Conservation (phyloP, 495 filamentous ascomycete species). For the Haplographium delicatum region DNA sequence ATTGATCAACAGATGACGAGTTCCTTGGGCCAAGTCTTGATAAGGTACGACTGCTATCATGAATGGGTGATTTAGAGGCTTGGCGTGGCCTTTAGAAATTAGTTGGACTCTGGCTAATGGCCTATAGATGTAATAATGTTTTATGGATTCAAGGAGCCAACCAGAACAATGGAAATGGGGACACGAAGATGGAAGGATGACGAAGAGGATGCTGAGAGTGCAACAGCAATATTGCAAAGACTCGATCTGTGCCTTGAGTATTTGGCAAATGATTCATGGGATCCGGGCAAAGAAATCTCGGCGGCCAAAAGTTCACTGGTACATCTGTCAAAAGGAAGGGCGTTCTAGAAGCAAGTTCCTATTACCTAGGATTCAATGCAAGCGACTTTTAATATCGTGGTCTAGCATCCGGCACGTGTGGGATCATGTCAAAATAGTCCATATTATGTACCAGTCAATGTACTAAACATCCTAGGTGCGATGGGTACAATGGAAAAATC, state of each 20-base stretch:
- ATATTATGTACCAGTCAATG: too few relatives aligned
- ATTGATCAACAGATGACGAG: constrained; percentile 84
- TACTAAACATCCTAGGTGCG: neutral
- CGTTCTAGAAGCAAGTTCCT: constrained; percentile 18
- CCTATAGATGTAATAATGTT: constrained; percentile 82
- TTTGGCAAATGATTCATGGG: too few relatives aligned
- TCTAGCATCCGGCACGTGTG: neutral
- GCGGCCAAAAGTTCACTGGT: constrained; percentile 20
- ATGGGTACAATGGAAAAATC: constrained; percentile 10
- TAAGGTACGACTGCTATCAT: constrained; percentile 54
- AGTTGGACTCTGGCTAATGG: too few relatives aligned
- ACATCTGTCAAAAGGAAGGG: constrained; percentile 19
- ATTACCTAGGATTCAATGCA: constrained; percentile 3
- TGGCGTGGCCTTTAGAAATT: neutral
- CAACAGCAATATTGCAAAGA: neutral
- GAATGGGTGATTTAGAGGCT: too few relatives aligned
- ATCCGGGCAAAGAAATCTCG: constrained; percentile 13
- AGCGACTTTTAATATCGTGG: constrained; percentile 11
- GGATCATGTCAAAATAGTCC: neutral
- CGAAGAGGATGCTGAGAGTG: neutral
- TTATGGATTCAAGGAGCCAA: constrained; percentile 78
- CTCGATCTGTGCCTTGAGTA: too few relatives aligned
- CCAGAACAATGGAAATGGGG: constrained; percentile 47
- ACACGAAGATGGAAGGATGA: constrained; percentile 61
- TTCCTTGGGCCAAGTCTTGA: constrained; percentile 81